Conservation (phyloP, 2,329 filamentous ascomycete species). For the Epichloe coenophiala region DNA sequence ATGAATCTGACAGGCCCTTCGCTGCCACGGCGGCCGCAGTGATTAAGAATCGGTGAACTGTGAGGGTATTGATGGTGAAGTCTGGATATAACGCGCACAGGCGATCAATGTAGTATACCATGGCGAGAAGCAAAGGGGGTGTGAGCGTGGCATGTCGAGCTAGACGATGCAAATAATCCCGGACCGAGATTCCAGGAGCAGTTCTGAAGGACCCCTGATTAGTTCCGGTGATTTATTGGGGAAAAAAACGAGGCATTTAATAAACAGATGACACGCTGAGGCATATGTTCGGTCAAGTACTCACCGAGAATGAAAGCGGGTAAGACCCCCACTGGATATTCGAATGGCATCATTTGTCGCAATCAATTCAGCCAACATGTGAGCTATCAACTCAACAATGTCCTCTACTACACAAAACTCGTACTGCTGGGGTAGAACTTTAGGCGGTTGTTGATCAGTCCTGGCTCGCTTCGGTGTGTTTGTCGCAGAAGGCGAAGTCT, state of each 20-base stretch:
- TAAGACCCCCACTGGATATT: slow-evolving; percentile 60
- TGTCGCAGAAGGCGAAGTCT: neutral
- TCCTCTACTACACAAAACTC: slow-evolving; percentile 73
- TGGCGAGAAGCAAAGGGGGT: slow-evolving; percentile 86
- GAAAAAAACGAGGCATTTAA: neutral
- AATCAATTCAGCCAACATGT: slow-evolving; percentile 93
- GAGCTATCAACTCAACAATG: slow-evolving; percentile 77
- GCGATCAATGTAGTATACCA: slow-evolving; percentile 98
- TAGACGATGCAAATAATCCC: slow-evolving; percentile 83
- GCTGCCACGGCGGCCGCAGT: slow-evolving; percentile 90
- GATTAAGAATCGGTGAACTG: slow-evolving; percentile 93
- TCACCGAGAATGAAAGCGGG: slow-evolving; percentile 87
- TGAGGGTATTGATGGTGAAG: slow-evolving; percentile 92
- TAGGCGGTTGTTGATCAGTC: slow-evolving; percentile 36
- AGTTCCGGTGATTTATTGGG: neutral
- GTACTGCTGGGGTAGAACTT: slow-evolving; percentile 58
- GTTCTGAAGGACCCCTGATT: slow-evolving; percentile 18
- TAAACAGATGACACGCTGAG: neutral
- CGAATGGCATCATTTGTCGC: slow-evolving; percentile 85
- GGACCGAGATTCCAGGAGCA: slow-evolving; percentile 81
- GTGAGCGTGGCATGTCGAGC: slow-evolving; percentile 89
- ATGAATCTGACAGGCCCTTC: slow-evolving; percentile 90
- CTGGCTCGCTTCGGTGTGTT: slow-evolving; percentile 36
- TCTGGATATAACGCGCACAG: slow-evolving; percentile 84
- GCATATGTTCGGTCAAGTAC: slow-evolving; percentile 5